These are phyloP conservation scores for Fragaria vesca DNA, from an alignment of 306 rosid genomes.

Conservation along the genomic window DNA sequence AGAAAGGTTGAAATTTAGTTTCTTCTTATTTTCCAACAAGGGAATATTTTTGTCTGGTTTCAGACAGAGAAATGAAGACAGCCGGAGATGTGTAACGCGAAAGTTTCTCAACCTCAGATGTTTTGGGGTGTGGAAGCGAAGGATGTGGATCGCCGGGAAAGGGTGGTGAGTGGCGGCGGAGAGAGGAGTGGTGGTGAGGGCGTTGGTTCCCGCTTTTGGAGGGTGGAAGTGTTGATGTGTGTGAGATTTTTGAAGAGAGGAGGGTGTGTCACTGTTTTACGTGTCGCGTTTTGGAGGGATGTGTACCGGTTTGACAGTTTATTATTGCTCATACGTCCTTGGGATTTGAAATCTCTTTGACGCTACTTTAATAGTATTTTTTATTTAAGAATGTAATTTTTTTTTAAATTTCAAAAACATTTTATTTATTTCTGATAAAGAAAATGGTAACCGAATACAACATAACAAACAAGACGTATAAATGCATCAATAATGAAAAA, in stretches of 20 bases:
- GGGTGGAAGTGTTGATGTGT: constrained; percentile 19
- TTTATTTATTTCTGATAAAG: too few relatives aligned
- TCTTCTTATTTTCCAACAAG: neutral
- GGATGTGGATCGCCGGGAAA: neutral
- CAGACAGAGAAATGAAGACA: constrained; percentile 14
- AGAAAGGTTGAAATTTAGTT: neutral
- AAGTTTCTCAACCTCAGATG: constrained; percentile 1
- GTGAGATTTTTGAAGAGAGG: constrained; percentile 29
- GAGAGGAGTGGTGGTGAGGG: constrained; percentile 2
- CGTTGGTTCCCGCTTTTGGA: constrained; percentile 36
- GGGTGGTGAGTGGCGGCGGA: constrained; percentile 27
- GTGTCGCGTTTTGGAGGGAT: constrained; percentile 50
- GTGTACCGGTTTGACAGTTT: constrained; percentile 40
- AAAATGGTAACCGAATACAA: too few relatives aligned
- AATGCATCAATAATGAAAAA: too few relatives aligned
- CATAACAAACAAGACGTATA: too few relatives aligned
- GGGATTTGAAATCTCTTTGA: constrained; percentile 5
- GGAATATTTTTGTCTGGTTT: neutral
- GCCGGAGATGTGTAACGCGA: constrained; percentile 1
- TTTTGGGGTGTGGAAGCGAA: neutral
- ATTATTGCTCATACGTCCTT: constrained; percentile 4
- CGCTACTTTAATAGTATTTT: neutral
- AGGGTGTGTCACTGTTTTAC: constrained; percentile 22
- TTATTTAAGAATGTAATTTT: too few relatives aligned
- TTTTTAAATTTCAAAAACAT: too few relatives aligned